A percentile compares a stretch with the other conserved stretches of the same genome.
These are phyloP conservation scores for Malus hybrid DNA, from an alignment of 331 rosid genomes.

Conservation along the genomic window DNA sequence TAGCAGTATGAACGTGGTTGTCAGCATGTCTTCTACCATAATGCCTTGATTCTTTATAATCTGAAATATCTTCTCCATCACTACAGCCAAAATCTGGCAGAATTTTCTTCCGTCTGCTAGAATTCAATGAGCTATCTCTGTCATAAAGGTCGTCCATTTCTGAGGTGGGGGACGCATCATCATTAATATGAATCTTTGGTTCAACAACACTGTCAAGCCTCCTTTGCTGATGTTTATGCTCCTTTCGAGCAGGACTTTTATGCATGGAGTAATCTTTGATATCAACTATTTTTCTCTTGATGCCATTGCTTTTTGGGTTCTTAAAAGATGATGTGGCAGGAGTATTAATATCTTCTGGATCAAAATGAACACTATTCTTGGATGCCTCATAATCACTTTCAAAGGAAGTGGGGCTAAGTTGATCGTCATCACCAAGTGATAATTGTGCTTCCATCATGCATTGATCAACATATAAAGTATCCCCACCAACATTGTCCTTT, in stretches of 20 bases:
- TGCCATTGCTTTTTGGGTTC: conserved; percentile 17
- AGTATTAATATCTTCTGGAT: conserved; percentile 25
- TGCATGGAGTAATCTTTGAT: conserved; percentile 26
- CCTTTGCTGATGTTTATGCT: conserved; percentile 18
- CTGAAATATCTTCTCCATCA: conserved; percentile 24
- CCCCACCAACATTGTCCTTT: conserved; percentile 17
- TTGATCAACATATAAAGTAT: conserved; percentile 27
- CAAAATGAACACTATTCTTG: conserved; percentile 24
- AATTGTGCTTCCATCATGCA: conserved; percentile 44
- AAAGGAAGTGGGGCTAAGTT: conserved; percentile 44
- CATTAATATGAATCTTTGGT: conserved; percentile 7
- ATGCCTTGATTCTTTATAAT: conserved; percentile 24
- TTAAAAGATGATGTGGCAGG: conserved; percentile 29
- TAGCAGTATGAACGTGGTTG: not conserved
- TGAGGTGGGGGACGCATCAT: conserved; percentile 16
- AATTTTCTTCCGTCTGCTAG: conserved; percentile 23
- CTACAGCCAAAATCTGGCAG: conserved; percentile 14
- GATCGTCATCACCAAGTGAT: conserved; percentile 46
- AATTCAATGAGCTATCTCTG: conserved; percentile 17
- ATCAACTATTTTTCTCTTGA: conserved; percentile 23
- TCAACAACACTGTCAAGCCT: conserved; percentile 14
- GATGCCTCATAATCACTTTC: conserved; percentile 47
- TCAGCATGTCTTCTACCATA: conserved; percentile 26
- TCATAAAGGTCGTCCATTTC: conserved; percentile 25
- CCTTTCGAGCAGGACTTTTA: conserved; percentile 24